Evolutionary conservation across 2,329 filamentous ascomycete genomes (phyloP).

Genomic region (Aspergillus pseudoterreus): DNA sequence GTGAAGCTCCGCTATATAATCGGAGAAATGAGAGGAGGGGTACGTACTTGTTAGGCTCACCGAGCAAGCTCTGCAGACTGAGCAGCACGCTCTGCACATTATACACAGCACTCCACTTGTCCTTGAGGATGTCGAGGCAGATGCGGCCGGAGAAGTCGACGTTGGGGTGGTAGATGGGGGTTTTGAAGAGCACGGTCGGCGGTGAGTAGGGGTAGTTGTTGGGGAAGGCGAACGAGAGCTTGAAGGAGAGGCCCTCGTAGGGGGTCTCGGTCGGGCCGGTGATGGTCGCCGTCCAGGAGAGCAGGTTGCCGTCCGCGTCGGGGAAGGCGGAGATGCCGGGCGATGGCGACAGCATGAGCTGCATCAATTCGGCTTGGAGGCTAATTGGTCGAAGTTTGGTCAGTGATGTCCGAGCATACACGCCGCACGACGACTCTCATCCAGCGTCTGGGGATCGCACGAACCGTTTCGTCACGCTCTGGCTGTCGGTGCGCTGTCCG

Average conservation of each 20-base stretch:
- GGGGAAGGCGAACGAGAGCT: conserved; percentile 88
- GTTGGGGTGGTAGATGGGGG: conserved; percentile 98
- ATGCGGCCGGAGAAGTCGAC: conserved; percentile 97
- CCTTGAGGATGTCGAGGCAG: conserved; percentile 96
- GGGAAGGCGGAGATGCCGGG: conserved; percentile 95
- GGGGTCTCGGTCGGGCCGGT: conserved; percentile 86
- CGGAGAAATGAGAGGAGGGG: too few species aligned
- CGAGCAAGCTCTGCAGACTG: conserved; percentile 89
- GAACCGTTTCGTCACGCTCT: conserved; percentile 78
- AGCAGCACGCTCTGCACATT: conserved; percentile 91
- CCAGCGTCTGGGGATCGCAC: neutral
- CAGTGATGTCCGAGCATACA: neutral
- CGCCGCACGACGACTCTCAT: too few species aligned
- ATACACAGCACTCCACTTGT: conserved; percentile 98
- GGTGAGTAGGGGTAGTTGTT: conserved; percentile 89
- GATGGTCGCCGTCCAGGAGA: conserved; percentile 92
- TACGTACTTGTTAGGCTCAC: conserved; percentile 99
- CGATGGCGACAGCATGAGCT: conserved; percentile 92
- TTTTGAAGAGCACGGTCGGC: conserved; percentile 93
- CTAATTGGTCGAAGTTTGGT: conserved; percentile 46
- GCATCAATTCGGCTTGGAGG: conserved; percentile 95
- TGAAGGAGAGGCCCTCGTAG: conserved; percentile 83
- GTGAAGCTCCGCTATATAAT: too few species aligned
- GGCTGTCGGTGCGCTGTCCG: conserved; percentile 60
- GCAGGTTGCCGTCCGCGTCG: conserved; percentile 80